Evolutionary conservation across 257 asterid genomes (phyloP).

Genomic region (Nicotiana otophora): DNA sequence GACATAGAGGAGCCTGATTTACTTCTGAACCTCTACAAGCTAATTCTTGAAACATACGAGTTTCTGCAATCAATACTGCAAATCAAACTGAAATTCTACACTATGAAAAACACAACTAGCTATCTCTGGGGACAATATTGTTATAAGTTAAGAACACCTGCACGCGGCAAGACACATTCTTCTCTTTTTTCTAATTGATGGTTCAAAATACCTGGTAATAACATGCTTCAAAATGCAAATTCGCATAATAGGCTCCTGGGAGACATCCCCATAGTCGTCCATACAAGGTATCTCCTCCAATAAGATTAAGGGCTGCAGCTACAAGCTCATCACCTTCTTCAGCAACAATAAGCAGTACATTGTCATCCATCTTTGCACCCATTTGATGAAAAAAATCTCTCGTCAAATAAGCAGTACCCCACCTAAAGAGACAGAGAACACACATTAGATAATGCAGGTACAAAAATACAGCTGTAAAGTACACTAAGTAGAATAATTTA

Average conservation of each 20-base stretch:
- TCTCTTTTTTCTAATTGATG: not conserved
- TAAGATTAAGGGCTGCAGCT: constrained; percentile 90
- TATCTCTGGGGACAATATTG: not conserved
- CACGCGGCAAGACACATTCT: not conserved
- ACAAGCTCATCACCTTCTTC: constrained; percentile 78
- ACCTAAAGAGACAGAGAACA: constrained; percentile 37
- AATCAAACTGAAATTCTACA: not conserved
- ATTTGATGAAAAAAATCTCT: constrained; percentile 88
- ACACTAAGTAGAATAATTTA: not conserved
- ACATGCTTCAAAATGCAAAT: constrained; percentile 95
- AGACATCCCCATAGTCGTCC: constrained; percentile 99
- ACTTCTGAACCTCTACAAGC: not conserved
- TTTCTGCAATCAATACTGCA: not conserved
- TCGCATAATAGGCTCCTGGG: constrained; percentile 77
- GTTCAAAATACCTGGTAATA: constrained; percentile 69
- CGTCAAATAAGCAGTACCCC: constrained; percentile 94
- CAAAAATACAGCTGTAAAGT: constrained; percentile 2
- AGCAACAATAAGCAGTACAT: constrained; percentile 74
- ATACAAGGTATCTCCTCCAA: constrained; percentile 83
- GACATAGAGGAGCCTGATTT: not conserved
- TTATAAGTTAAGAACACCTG: not conserved
- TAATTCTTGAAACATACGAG: not conserved
- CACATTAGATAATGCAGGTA: not conserved
- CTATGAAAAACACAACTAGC: not conserved
- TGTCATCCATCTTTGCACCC: constrained; percentile 90